Conservation (phyloP, 2,329 filamentous ascomycete genomes). For the Botrytis porri region DNA sequence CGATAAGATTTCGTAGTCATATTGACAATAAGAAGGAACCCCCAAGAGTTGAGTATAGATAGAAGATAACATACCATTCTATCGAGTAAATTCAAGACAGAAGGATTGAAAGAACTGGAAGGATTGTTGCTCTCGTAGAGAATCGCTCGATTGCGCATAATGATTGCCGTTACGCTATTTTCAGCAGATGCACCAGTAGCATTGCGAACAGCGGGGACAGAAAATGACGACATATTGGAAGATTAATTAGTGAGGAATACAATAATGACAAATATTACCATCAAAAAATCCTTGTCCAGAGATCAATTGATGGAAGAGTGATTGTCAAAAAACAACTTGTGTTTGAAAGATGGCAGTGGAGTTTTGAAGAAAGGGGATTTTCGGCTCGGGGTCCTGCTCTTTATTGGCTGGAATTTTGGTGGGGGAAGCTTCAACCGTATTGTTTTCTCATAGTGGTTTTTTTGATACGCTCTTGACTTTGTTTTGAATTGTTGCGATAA, state of each 20-base stretch:
- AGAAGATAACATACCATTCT: not conserved
- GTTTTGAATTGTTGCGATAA: too few relatives aligned
- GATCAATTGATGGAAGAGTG: not conserved
- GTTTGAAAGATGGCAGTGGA: not conserved
- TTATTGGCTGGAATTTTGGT: not conserved
- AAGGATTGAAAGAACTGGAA: not conserved
- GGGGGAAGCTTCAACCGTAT: not conserved
- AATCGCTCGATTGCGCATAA: not conserved
- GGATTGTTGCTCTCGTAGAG: not conserved
- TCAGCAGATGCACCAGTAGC: not conserved
- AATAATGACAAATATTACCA: not conserved
- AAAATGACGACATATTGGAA: not conserved
- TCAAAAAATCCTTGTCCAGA: not conserved
- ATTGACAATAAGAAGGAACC: not conserved
- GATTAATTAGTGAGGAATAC: not conserved
- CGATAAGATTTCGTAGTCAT: not conserved
- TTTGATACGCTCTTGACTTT: too few relatives aligned
- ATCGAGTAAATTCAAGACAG: not conserved
- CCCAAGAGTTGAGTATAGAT: too few relatives aligned
- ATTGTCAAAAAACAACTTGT: not conserved
- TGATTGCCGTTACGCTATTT: not conserved
- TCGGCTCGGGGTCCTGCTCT: not conserved
- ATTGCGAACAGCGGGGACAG: not conserved
- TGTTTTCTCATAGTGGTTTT: not conserved
- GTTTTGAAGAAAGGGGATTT: constrained; percentile 5